Evolutionary conservation across 1,139 yeast species (phyloP).

Genomic region (Pichiaceae sp.): DNA sequence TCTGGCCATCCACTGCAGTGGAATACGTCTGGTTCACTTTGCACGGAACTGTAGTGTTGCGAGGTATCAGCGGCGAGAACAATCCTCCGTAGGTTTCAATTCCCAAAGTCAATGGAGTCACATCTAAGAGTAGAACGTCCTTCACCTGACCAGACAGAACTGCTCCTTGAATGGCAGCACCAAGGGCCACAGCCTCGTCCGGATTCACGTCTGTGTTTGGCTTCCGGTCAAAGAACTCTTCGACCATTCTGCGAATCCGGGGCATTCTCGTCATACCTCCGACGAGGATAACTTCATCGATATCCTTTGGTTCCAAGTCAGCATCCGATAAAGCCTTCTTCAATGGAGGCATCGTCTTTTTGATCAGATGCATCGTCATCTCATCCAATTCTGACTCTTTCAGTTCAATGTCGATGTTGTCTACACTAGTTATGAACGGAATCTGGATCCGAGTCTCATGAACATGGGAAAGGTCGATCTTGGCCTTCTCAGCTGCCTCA

Average conservation of each 20-base stretch:
- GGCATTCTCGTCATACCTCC: constrained; percentile 92
- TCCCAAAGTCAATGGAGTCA: constrained; percentile 71
- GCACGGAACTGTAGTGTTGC: constrained; percentile 72
- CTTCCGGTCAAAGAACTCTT: constrained; percentile 43
- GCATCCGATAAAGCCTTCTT: constrained; percentile 66
- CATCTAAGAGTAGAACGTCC: constrained; percentile 68
- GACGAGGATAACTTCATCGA: constrained; percentile 65
- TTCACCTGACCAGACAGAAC: constrained; percentile 62
- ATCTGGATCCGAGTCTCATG: constrained; percentile 47
- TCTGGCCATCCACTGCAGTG: constrained; percentile 82
- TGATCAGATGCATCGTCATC: constrained; percentile 53
- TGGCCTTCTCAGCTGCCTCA: constrained; percentile 65
- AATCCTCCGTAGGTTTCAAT: constrained; percentile 80
- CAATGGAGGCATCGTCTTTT: constrained; percentile 57
- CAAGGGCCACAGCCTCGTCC: constrained; percentile 78
- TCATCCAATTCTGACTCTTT: constrained; percentile 59
- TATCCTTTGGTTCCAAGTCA: constrained; percentile 48
- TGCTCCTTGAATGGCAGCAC: constrained; percentile 83
- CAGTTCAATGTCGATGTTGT: constrained; percentile 38
- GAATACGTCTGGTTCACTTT: constrained; percentile 66
- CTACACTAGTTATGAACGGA: constrained; percentile 46
- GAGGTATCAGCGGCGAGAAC: constrained; percentile 65
- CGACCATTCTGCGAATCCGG: constrained; percentile 50
- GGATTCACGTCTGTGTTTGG: constrained; percentile 69
- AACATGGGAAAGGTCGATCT: constrained; percentile 62